A percentile compares a stretch with the other conserved stretches of the same genome.
phyloP scores from a whole-genome alignment of 2,329 filamentous ascomycete genomes.

The Pestalotiopsis sp. region DNA sequence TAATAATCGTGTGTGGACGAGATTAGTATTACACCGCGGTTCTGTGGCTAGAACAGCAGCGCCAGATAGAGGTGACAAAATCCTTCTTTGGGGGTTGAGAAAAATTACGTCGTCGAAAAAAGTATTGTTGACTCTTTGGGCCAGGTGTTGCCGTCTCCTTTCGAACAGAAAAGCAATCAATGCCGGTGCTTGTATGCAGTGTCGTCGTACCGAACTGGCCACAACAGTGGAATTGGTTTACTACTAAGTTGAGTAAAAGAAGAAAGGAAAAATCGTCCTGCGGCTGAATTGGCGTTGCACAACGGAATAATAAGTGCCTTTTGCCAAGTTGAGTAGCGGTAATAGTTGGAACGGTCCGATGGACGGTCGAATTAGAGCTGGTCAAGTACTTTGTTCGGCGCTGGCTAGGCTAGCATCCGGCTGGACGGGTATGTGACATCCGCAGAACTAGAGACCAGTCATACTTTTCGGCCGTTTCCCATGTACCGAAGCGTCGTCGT shows the following conservation, averaged over 20 bases:
- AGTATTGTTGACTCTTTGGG: neutral
- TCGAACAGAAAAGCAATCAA: neutral
- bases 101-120: neutral
- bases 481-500: neutral
- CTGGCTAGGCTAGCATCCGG: neutral
- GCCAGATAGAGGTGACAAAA: neutral
- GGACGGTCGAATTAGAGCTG: neutral
- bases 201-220: neutral
- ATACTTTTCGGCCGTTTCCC: neutral
- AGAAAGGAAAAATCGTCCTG: neutral
- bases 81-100: neutral
- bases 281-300: neutral
- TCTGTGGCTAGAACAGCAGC: neutral
- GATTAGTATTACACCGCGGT: neutral
- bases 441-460: neutral
- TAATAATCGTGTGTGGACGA: neutral
- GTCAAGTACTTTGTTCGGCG: neutral
- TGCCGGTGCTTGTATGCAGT: neutral
- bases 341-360: neutral
- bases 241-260: neutral
- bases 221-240: neutral
- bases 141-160: neutral
- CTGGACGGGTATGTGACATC: neutral
- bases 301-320: neutral
- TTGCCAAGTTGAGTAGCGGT: neutral